These are phyloP conservation scores for Hyaloscypha bicolor DNA, from an alignment of 495 filamentous ascomycete genomes.

Conservation along the genomic window DNA sequence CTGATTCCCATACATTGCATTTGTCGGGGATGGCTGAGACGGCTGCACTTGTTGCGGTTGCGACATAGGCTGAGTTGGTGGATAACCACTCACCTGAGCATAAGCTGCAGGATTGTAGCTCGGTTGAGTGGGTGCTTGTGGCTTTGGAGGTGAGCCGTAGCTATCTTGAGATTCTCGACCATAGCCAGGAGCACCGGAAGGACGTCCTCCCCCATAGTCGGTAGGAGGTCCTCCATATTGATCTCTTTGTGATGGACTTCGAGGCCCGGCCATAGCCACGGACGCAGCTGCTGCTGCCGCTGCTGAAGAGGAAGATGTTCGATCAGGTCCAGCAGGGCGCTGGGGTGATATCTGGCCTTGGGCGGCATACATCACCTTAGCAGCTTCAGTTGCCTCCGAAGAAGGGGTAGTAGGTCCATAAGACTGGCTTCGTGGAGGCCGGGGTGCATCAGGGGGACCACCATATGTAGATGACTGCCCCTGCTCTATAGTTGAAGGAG, in stretches of 20 bases:
- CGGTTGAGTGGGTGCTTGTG: conserved; percentile 52
- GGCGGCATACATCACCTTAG: conserved; percentile 44
- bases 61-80: conserved; percentile 41
- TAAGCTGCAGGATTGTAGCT: conserved; percentile 77
- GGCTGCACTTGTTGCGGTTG: conserved; percentile 33
- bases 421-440: conserved; percentile 40
- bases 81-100: conserved; percentile 54
- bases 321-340: conserved; percentile 43
- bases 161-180: conserved; percentile 36
- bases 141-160: conserved; percentile 51
- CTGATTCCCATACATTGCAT: conserved; percentile 38
- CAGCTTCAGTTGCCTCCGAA: conserved; percentile 46
- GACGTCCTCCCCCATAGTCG: conserved; percentile 46
- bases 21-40: conserved; percentile 38
- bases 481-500: conserved; percentile 35
- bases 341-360: conserved; percentile 39
- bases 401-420: conserved; percentile 41
- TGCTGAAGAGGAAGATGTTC: conserved; percentile 48
- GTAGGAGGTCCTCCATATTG: conserved; percentile 46
- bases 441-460: conserved; percentile 42
- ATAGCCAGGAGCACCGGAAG: conserved; percentile 29
- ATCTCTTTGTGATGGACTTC: conserved; percentile 35
- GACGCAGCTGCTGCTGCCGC: conserved; percentile 48
- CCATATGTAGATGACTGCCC: conserved; percentile 50
- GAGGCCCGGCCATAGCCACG: conserved; percentile 43